These are phyloP conservation scores for Cercophora sp. DNA, from an alignment of 495 filamentous ascomycete species.

Conservation along the genomic window DNA sequence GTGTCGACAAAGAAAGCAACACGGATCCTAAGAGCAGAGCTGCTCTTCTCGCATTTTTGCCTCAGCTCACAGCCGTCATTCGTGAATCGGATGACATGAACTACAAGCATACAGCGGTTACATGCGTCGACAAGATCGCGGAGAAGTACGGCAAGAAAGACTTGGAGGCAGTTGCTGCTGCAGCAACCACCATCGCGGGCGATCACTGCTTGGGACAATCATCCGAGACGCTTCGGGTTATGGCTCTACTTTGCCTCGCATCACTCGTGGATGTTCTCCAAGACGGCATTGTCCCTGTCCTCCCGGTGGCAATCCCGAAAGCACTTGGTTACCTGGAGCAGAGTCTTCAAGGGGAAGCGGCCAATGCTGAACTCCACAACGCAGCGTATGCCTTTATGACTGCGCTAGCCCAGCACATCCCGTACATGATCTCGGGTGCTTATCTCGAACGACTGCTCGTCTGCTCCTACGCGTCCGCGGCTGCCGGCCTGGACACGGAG, in stretches of 20 bases:
- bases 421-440: conserved; percentile 74
- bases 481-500: conserved; percentile 48
- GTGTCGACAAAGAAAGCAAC: conserved; percentile 64
- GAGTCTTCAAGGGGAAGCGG: conserved; percentile 51
- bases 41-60: conserved; percentile 72
- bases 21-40: conserved; percentile 61
- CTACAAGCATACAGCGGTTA: conserved; percentile 75
- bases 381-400: conserved; percentile 74
- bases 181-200: conserved; percentile 72
- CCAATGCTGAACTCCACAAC: conserved; percentile 65
- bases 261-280: conserved; percentile 84
- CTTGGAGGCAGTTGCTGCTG: conserved; percentile 56
- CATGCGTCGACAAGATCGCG: conserved; percentile 83
- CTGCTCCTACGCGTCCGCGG: conserved; percentile 67
- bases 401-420: conserved; percentile 72
- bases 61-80: conserved; percentile 69
- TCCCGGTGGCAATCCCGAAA: conserved; percentile 69
- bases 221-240: conserved; percentile 67
- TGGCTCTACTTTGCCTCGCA: conserved; percentile 82
- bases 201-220: conserved; percentile 67
- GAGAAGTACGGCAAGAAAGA: conserved; percentile 91
- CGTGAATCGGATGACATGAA: conserved; percentile 62
- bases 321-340: conserved; percentile 63
- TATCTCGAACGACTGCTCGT: conserved; percentile 66
- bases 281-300: conserved; percentile 74